Conservation (phyloP, 2,329 filamentous ascomycete genomes). For the Allantophomopsis lycopodina region DNA sequence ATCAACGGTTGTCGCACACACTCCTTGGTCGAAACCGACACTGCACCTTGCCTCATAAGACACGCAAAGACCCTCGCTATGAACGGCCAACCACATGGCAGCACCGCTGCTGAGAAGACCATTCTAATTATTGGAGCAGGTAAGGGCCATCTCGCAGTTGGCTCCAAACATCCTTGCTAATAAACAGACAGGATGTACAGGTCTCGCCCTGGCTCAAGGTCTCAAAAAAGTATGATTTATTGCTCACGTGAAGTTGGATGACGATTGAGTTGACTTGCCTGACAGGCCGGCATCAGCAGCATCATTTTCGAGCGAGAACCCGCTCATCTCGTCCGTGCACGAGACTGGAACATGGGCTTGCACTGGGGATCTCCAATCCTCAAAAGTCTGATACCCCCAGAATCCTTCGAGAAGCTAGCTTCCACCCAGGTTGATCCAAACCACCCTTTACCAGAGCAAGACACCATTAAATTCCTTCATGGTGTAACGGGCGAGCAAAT, state of each 20-base stretch:
- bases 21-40: too few species aligned
- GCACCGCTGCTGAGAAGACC: too few species aligned
- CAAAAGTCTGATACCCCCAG: conserved; percentile 12
- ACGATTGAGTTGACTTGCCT: not conserved
- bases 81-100: too few species aligned
- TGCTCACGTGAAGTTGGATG: not conserved
- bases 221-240: conserved; percentile 5
- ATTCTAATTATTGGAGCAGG: conserved; percentile 9
- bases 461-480: conserved; percentile 19
- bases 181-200: not conserved
- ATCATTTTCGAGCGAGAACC: conserved; percentile 7
- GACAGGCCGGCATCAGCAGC: conserved; percentile 4
- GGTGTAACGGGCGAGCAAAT: conserved; percentile 18
- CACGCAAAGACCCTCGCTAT: too few species aligned
- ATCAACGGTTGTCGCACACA: too few species aligned
- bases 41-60: too few species aligned
- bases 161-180: too few species aligned
- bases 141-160: conserved; percentile 3
- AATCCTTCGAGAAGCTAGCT: conserved; percentile 14
- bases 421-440: conserved; percentile 17
- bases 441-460: conserved; percentile 12
- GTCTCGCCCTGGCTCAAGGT: conserved; percentile 4
- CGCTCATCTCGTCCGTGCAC: conserved; percentile 4
- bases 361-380: conserved; percentile 7
- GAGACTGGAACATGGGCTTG: conserved; percentile 9